Base-by-base conservation (phyloP, 768 basidiomycete genomes). In the Kwoniella sp. region DNA sequence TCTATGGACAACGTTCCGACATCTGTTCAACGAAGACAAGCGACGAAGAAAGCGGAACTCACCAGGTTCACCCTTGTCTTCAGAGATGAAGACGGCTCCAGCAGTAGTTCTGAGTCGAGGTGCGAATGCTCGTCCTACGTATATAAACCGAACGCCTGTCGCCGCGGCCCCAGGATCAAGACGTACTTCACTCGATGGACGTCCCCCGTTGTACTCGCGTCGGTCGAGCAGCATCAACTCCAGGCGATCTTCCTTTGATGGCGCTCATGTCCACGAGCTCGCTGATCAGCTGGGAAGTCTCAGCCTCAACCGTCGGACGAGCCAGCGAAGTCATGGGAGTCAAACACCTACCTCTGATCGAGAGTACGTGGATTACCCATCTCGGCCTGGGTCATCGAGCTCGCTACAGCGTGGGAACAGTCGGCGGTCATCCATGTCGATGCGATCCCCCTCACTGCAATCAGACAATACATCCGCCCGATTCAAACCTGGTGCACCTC, bases 201-300 rank as follows among this genome's bases (percentile, higher is more conserved):
- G 90, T 17, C 87, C 87, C 0, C 89, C 89, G 0, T 81, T 87
- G 47, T 90, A 90, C 0, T 94, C 92, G 24, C 85, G 90, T 51
- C 86, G 93, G 26, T 94, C 92, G 15, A 93, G 91, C 76, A 92
- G 91, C 62, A 89, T 93, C 67, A 93, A 92, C 74, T 96, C 93
- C 6, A 83, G 89, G 36, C 83, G 92, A 22, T 88, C 87, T 0
- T 87, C 86, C 9, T 79, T 83, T 12, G 82, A 84, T 22, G 86
- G 86, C 0, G 77, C 81, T 55, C 83, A 84, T 50, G 72, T 89
- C 8, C 66, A 70, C 8, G 37, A 89, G 88, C 60, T 87, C 86
- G 9, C 55, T 19, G 40, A 44, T 44, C 17, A 10, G 40, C 27
- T 85, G 86, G 2, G 80, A 80, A 44, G 83, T 74, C 56, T 64